Base-by-base conservation (phyloP, 768 basidiomycete species). In the Lenzites betulinus region DNA sequence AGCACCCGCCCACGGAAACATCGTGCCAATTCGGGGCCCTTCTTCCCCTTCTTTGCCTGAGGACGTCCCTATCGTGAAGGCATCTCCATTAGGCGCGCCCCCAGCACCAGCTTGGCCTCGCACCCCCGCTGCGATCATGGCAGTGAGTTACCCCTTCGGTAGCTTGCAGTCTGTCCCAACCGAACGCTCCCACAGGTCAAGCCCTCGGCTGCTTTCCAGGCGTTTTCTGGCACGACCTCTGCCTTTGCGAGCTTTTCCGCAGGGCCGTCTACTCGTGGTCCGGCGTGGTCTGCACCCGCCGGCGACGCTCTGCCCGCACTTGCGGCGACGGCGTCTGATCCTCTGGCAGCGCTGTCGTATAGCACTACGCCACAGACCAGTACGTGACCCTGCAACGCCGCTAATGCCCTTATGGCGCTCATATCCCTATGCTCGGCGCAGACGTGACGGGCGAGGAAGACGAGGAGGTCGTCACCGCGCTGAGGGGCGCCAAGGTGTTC, bases 381-480 rank as follows among this genome's bases (percentile, higher is more conserved):
- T 67, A 25, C 22, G 56, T 56, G 12, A 20, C 6, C n/a, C 44
- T 8, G 11, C 9, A 8, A n/a, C 20, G 22, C 33, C 1, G 5
- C 33, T 11, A 18, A 25, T 28, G 36, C 25, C 53, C 11, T 18
- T 2, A 26, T 4, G n/a, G n/a, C n/a, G 39, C 51, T 50, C 18
- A 59, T 36, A 7, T 23, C 33, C 50, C 49, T 26, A 22, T 28
- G 41, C 44, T 36, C 42, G 15, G 33, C 39, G 23, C 35, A 83
- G 81, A 72, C 66, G 25, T 79, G 35, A 89, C 87, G 1, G 88
- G 88, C 11, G 88, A 90, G 66, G 88, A 90, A 68, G 78, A 82
- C 48, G 88, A 90, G 70, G 75, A 78, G 11, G 76, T 83, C 9
- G 71, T 76, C 62, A 69, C 81, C 48, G 87, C 87, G 63, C 75